A percentile compares a stretch with the other conserved stretches of the same genome.
Conservation (phyloP, 1,284 basidiomycete species). For the Fomitopsis schrenkii region DNA sequence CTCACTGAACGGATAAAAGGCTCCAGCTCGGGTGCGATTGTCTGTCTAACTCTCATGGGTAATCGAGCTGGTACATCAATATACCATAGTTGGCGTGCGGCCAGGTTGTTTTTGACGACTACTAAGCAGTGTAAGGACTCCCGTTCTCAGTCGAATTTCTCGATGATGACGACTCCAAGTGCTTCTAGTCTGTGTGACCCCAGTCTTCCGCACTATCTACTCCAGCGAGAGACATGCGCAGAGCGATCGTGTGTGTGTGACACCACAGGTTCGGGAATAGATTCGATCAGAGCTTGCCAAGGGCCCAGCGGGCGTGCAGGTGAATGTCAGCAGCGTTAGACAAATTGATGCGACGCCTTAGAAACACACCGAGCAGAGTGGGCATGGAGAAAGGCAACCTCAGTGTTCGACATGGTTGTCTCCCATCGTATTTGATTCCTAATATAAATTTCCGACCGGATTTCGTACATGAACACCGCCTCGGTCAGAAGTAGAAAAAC, state of each 20-base stretch:
- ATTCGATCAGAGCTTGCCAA: background rate
- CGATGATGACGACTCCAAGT: background rate
- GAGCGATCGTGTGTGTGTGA: background rate
- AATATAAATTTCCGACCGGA: too few species aligned
- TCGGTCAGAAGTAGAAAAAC: too few species aligned
- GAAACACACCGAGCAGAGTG: background rate
- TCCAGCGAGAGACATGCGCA: background rate
- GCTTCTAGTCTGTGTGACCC: background rate
- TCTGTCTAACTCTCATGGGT: too few species aligned
- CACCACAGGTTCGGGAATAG: background rate
- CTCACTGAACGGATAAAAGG: too few species aligned
- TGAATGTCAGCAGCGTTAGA: background rate
- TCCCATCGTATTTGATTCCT: background rate
- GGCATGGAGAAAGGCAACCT: background rate
- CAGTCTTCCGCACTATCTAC: background rate
- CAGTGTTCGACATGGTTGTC: background rate
- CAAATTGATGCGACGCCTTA: background rate
- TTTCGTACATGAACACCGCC: too few species aligned
- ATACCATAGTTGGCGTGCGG: too few species aligned
- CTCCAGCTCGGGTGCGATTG: too few species aligned
- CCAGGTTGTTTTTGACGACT: too few species aligned
- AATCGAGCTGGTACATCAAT: too few species aligned
- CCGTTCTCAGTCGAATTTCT: background rate
- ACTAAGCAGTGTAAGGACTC: too few species aligned
- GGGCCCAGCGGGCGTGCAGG: background rate